A percentile compares a stretch with the other conserved stretches of the same genome.
phyloP scores from a whole-genome alignment of 2,329 filamentous ascomycete species.

The Fusarium sp. region DNA sequence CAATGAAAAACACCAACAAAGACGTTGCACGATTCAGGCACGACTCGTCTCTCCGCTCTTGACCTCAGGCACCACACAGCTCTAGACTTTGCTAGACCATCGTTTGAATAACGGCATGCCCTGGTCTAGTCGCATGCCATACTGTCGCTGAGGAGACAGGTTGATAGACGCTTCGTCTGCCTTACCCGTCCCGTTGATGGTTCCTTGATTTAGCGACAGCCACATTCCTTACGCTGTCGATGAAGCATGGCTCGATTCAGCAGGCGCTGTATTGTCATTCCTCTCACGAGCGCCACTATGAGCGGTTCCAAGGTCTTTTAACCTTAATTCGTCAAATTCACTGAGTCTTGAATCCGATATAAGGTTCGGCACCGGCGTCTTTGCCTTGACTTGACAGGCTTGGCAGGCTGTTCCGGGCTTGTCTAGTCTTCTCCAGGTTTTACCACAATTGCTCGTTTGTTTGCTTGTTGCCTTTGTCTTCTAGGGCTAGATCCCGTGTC shows the following conservation, averaged over 20 bases:
- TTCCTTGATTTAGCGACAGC: constrained; percentile 36
- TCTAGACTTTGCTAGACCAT: constrained; percentile 13
- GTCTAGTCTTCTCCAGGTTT: constrained; percentile 28
- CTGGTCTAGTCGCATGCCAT: constrained; percentile 17
- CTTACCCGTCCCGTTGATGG: constrained; percentile 34
- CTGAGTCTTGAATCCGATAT: constrained; percentile 18
- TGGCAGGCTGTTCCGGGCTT: constrained; percentile 13
- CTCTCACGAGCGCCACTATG: constrained; percentile 27
- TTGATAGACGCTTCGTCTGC: constrained; percentile 12
- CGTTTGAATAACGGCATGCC: constrained; percentile 2
- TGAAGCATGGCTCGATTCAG: constrained; percentile 18
- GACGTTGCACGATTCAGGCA: constrained; percentile 4
- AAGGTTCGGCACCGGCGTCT: constrained; percentile 34
- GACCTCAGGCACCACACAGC: constrained; percentile 3
- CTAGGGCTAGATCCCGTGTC: constrained; percentile 29
- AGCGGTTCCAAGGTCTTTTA: constrained; percentile 22
- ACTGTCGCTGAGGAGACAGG: constrained; percentile 11
- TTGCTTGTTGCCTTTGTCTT: constrained; percentile 7
- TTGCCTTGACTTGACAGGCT: constrained; percentile 12
- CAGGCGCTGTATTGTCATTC: constrained; percentile 29
- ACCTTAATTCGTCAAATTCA: constrained; percentile 32
- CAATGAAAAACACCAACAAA: background rate
- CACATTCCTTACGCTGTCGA: constrained; percentile 39
- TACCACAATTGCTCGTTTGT: background rate
- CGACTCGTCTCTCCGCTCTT: background rate